Evolutionary conservation across 768 basidiomycete genomes (phyloP).

Genomic region (Xerocomellus dryophilus): DNA sequence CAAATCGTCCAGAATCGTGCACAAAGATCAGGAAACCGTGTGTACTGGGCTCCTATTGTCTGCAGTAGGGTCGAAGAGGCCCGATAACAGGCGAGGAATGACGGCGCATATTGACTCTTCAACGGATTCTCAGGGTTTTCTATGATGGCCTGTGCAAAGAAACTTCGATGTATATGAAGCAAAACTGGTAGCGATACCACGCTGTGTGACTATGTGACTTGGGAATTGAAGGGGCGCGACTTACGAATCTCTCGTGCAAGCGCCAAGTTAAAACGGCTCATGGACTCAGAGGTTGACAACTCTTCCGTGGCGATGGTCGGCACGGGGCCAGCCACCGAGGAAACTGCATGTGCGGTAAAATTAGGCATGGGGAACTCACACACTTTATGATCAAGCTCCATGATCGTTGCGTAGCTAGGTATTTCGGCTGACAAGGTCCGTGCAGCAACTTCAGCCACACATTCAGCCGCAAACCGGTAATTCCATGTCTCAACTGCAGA

Average conservation of each 20-base stretch:
- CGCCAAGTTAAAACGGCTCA: conserved; percentile 39
- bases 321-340: conserved; percentile 31
- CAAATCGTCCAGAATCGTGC: conserved; percentile 61
- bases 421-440: conserved; percentile 62
- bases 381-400: conserved; percentile 66
- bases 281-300: conserved; percentile 26
- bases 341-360: conserved; percentile 36
- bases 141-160: conserved; percentile 70
- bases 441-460: conserved; percentile 59
- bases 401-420: conserved; percentile 60
- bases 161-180: conserved; percentile 62
- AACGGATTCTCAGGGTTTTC: conserved; percentile 65
- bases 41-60: conserved; percentile 48
- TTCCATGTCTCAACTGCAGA: conserved; percentile 55
- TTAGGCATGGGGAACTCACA: conserved; percentile 61
- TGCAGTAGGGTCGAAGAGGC: conserved; percentile 56
- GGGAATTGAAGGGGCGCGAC: conserved; percentile 8
- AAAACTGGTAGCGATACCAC: conserved; percentile 39
- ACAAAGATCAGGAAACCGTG: conserved; percentile 44
- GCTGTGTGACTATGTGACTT: conserved; percentile 1
- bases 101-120: conserved; percentile 60
- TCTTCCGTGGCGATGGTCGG: conserved; percentile 15
- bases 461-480: conserved; percentile 62
- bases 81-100: conserved; percentile 61
- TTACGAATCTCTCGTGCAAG: conserved; percentile 37